Evolutionary conservation across 73 alveolate genomes (phyloP), one percentile per base, ranked within the genome.

Genomic region (Paramecium sexaurelia): DNA sequence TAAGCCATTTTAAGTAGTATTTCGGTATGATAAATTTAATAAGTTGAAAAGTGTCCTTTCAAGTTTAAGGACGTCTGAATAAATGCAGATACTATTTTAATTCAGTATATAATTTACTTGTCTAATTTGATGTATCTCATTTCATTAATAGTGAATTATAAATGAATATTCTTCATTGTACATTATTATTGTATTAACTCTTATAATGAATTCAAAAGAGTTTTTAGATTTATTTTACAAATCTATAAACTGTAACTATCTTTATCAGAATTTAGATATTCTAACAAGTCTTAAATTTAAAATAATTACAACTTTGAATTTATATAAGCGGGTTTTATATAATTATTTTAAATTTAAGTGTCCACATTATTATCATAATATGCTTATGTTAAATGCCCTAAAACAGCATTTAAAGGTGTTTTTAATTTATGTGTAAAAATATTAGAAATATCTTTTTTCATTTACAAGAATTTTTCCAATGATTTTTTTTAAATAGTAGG

Each of bases 371-470:
- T 10, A 51, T 51, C 67, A 51, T 51, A 17, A 51, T 51, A 51
- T 5, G 83, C 83, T 17, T 35, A 35, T 29, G 57, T 33, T 0
- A 73, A 37, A 73, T 73, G 35, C 15, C 87, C 87, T 15, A 73
- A 17, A 1, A 41, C 66, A 3, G 87, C 55, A 37, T 73, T 73
- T n/a, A 73, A 35, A 0, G 87, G 87, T 0, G 87, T 73, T 33
- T 35, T 73, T n/a, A 73, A n/a, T 73, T 73, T 73, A 73, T 73
- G 87, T n/a, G 66, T 73, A 41, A 73, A 73, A 32, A 66, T 66
- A 66, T 66, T 66, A 10, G 83, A 66, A 6, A 66, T 26, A 11
- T 66, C 43, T n/a, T 66, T 29, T 22, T 66, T 66, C 7, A 51
- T 6, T 4, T 51, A 29, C 7, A 51, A 4, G 17, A 51, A 51